phyloP scores from a whole-genome alignment of 306 rosid species.

The Cicer pinnatifidum region DNA sequence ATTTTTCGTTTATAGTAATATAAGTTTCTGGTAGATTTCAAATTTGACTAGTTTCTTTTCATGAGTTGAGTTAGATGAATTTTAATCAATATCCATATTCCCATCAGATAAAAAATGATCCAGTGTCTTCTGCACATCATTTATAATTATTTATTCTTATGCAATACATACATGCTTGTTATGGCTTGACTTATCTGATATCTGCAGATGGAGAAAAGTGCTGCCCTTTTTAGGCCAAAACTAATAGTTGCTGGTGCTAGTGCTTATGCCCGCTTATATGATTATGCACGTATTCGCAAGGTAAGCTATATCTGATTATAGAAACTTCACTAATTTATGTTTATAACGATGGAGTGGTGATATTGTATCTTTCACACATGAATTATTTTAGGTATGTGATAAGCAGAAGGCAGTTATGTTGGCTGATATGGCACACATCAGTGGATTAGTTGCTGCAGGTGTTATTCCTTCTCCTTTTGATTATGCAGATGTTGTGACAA shows the following conservation, averaged over 20 bases:
- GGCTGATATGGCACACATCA: constrained; percentile 99
- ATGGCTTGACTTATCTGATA: constrained; percentile 35
- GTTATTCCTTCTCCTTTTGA: constrained; percentile 98
- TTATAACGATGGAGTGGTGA: constrained; percentile 18
- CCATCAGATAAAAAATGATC: neutral
- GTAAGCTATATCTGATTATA: constrained; percentile 48
- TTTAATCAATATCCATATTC: neutral
- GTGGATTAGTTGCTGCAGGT: constrained; percentile 98
- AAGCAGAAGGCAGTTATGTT: constrained; percentile 91
- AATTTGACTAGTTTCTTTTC: constrained; percentile 6
- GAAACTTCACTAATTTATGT: constrained; percentile 15
- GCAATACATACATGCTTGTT: neutral
- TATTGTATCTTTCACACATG: constrained; percentile 24
- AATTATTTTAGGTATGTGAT: constrained; percentile 74
- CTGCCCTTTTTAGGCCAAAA: constrained; percentile 92
- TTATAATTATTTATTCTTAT: constrained; percentile 11
- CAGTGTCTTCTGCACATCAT: neutral
- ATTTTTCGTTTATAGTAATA: neutral
- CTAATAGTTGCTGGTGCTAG: constrained; percentile 98
- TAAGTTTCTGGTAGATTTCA: neutral
- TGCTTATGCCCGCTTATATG: constrained; percentile 97
- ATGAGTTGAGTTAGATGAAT: constrained; percentile 14
- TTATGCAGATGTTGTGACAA: constrained; percentile 95
- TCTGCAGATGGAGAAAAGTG: constrained; percentile 92
- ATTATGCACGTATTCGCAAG: constrained; percentile 92